These are phyloP conservation scores for Penicillium fuscoglaucum DNA, from an alignment of 2,329 filamentous ascomycete genomes.

Conservation along the genomic window DNA sequence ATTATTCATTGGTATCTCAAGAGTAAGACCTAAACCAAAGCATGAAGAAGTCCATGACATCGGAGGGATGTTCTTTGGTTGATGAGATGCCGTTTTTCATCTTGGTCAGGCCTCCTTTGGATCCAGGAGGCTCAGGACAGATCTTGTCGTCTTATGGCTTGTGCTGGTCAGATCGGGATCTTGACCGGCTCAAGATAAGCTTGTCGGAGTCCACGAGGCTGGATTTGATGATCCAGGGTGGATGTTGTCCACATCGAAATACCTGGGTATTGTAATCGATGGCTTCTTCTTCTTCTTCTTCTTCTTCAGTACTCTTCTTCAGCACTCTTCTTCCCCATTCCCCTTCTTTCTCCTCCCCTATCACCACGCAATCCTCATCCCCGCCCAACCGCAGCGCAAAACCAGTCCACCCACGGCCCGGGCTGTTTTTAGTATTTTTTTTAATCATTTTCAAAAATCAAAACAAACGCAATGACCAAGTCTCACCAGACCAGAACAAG, in stretches of 20 bases:
- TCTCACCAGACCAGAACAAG: constrained; percentile 12
- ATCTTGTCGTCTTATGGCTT: constrained; percentile 19
- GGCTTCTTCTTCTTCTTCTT: constrained; percentile 11
- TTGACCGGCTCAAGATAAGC: constrained; percentile 20
- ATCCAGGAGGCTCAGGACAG: constrained; percentile 9
- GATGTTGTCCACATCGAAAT: constrained; percentile 20
- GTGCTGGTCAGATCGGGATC: neutral
- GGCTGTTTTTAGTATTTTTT: constrained; percentile 16
- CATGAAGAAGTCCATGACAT: constrained; percentile 10
- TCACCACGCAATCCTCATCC: constrained; percentile 13
- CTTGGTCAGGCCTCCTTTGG: neutral
- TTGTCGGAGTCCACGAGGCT: constrained; percentile 17
- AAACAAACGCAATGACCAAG: constrained; percentile 16
- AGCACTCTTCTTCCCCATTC: neutral
- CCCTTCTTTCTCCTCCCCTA: neutral
- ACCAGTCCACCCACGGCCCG: constrained; percentile 22
- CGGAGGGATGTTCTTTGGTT: constrained; percentile 14
- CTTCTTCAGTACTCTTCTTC: neutral
- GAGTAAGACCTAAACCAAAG: constrained; percentile 18
- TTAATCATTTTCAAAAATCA: constrained; percentile 14
- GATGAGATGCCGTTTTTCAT: constrained; percentile 12
- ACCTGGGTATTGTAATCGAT: constrained; percentile 11
- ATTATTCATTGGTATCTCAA: constrained; percentile 26
- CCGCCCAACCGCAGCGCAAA: constrained; percentile 21
- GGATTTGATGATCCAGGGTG: constrained; percentile 13